Percentiles rank a stretch among this genome's conserved stretches.
Evolutionary conservation across 2,329 filamentous ascomycete genomes (phyloP).

Genomic region (Xylaria sp.): DNA sequence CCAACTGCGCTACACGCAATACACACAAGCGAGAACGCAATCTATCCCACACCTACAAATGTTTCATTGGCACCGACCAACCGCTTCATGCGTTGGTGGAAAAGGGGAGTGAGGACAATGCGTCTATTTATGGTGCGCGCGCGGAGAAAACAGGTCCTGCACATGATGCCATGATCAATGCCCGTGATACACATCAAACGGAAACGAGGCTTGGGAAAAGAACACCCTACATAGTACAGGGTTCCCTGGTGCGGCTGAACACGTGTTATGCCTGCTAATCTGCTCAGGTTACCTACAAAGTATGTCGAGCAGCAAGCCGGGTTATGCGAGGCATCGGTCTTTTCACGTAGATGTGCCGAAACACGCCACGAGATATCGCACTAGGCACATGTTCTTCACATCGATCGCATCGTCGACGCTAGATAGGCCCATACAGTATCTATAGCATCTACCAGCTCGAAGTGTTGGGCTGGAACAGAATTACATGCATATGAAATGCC

Average conservation of each 20-base stretch:
- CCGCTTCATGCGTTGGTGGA: not conserved
- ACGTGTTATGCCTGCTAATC: slow-evolving; percentile 15
- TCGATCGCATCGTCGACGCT: slow-evolving; percentile 2
- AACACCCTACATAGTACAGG: not conserved
- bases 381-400: not conserved
- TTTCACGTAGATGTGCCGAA: slow-evolving; percentile 5
- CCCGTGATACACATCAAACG: not conserved
- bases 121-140: slow-evolving; percentile 1
- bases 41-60: slow-evolving; percentile 7
- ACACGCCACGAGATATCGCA: not conserved
- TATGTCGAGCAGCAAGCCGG: not conserved
- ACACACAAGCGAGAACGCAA: slow-evolving; percentile 3
- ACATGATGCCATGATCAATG: not conserved
- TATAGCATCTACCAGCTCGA: too few relatives aligned
- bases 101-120: not conserved
- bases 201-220: not conserved
- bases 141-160: too few relatives aligned
- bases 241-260: slow-evolving; percentile 6
- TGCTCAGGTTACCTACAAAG: not conserved
- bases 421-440: not conserved
- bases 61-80: not conserved
- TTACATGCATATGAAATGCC: not conserved
- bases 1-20: not conserved
- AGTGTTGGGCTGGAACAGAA: not conserved
- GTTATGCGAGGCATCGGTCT: slow-evolving; percentile 11